Percentiles rank a stretch among this genome's conserved stretches.
phyloP scores from a whole-genome alignment of 805 yeast genomes.

The Nakazawaea ambrosiae region DNA sequence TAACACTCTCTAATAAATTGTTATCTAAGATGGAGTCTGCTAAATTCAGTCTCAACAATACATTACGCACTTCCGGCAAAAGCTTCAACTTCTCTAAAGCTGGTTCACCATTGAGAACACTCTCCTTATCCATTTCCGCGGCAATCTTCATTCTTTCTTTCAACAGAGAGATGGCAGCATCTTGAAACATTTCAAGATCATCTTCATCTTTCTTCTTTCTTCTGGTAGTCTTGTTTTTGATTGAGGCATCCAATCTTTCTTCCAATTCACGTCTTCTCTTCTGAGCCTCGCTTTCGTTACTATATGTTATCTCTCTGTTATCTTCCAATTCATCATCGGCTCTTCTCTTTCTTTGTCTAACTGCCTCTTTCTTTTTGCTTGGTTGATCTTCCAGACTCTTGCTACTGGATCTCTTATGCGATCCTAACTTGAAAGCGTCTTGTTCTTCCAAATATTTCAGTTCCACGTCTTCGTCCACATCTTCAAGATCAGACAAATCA shows the following conservation, averaged over 20 bases:
- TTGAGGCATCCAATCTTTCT: slow-evolving; percentile 68
- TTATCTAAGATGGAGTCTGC: slow-evolving; percentile 93
- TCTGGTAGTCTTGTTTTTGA: slow-evolving; percentile 54
- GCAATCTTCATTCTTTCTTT: slow-evolving; percentile 88
- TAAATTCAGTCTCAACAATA: slow-evolving; percentile 72
- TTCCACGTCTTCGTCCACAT: slow-evolving; percentile 20
- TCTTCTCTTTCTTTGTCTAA: slow-evolving; percentile 13
- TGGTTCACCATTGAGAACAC: slow-evolving; percentile 53
- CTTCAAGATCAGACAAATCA: slow-evolving; percentile 28
- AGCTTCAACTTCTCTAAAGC: slow-evolving; percentile 74
- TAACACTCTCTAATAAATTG: slow-evolving; percentile 83
- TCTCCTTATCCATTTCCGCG: slow-evolving; percentile 63
- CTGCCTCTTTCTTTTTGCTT: slow-evolving; percentile 13
- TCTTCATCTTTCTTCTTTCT: slow-evolving; percentile 77
- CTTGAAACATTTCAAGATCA: slow-evolving; percentile 92
- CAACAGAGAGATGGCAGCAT: slow-evolving; percentile 74
- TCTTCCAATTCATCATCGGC: slow-evolving; percentile 17
- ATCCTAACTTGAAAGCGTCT: slow-evolving; percentile 24
- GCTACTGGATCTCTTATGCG: slow-evolving; percentile 23
- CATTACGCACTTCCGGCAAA: slow-evolving; percentile 70
- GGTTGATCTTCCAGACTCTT: slow-evolving; percentile 10
- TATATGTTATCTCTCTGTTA: slow-evolving; percentile 17
- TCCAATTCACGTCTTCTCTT: slow-evolving; percentile 73
- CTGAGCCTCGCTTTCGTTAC: slow-evolving; percentile 21
- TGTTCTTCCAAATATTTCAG: slow-evolving; percentile 28